Evolutionary conservation across 768 basidiomycete genomes (phyloP).

Genomic region (Naematelia encephala): DNA sequence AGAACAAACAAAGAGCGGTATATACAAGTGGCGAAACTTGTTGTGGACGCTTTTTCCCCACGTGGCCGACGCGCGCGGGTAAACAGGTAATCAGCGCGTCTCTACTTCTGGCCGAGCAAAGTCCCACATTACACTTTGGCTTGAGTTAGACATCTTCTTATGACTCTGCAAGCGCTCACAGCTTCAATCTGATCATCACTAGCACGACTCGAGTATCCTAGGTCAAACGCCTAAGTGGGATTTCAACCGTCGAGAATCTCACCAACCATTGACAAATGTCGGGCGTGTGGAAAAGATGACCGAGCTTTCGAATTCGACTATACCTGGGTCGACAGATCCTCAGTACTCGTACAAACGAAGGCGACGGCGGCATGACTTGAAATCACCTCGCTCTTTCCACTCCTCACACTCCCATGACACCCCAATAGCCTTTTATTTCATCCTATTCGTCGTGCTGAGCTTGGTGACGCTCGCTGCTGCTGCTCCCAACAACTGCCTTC

Average conservation of each 20-base stretch:
- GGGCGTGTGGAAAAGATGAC: background rate
- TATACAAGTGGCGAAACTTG: too few relatives aligned
- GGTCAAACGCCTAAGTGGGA: too few relatives aligned
- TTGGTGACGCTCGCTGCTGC: conserved; percentile 3
- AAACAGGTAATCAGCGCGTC: too few relatives aligned
- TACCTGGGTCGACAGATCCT: background rate
- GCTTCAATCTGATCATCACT: too few relatives aligned
- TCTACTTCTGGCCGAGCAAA: too few relatives aligned
- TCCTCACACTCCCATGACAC: conserved; percentile 56
- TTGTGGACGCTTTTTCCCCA: too few relatives aligned
- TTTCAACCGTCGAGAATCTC: background rate
- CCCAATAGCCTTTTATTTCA: conserved; percentile 55
- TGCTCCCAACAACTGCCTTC: conserved; percentile 28
- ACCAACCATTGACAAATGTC: background rate
- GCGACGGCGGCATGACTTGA: background rate
- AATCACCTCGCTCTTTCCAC: background rate
- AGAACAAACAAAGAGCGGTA: too few relatives aligned
- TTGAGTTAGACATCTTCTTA: too few relatives aligned
- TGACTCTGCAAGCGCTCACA: too few relatives aligned
- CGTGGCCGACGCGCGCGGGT: too few relatives aligned
- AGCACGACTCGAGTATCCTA: too few relatives aligned
- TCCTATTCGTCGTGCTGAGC: conserved; percentile 3
- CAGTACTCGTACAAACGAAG: background rate
- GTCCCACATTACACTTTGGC: too few relatives aligned
- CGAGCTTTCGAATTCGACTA: background rate